Evolutionary conservation across 208 protist genomes (phyloP), one percentile per base, ranked within the genome.

Genomic region (Blechomonas ayalai): DNA sequence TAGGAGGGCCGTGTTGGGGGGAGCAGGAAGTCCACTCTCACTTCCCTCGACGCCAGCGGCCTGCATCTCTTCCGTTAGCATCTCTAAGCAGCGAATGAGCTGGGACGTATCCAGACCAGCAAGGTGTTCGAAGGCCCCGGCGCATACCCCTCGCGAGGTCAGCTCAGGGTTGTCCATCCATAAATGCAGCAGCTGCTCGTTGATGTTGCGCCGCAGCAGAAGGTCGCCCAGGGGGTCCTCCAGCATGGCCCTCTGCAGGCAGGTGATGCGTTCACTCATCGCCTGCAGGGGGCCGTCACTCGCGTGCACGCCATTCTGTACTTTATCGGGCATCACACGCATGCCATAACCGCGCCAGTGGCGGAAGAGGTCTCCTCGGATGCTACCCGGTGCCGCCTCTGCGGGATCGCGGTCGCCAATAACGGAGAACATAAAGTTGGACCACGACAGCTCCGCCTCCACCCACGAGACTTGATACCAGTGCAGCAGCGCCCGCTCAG

Each of bases 291-390:
- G 70, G 19, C 66, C 66, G 10, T 66, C 51, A 27, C 55, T 70
- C 12, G 64, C 70, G 38, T 88, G 74, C 3, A 90, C 36, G 18
- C 75, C 76, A 39, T 90, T 90, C 42, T 69, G 67, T 41, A 77
- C 27, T 3, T 39, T 13, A 52, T 69, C 67, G n/a, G 81, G 81
- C 37, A 49, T 34, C 35, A 42, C 32, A 22, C 26, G 19, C 23
- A 90, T 59, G 16, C 73, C 76, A 19, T 76, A 80, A 23, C 52
- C 58, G 22, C 51, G 36, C 69, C 71, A 90, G 26, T 70, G 53
- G 1, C 20, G 25, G 55, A 67, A 60, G 22, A 90, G 59, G 27
- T 61, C 28, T 13, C 63, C 59, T n/a, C 80, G 62, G 36, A 90
- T 51, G 16, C 67, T 80, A 22, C 59, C 52, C 6, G 35, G 25